phyloP scores from a whole-genome alignment of 306 rosid genomes.

The Fagus sylvatica region DNA sequence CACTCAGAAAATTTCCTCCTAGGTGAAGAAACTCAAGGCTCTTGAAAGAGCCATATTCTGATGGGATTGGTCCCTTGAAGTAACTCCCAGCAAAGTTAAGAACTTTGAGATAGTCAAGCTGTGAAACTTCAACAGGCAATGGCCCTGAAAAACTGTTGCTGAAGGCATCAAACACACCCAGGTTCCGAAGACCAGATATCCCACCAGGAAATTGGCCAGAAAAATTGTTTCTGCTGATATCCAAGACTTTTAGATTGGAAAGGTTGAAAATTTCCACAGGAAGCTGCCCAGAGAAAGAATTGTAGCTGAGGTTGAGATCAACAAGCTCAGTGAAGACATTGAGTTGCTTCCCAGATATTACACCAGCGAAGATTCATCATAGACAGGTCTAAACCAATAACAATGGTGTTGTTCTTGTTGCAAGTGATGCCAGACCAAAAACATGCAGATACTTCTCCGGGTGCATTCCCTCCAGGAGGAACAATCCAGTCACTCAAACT shows the following conservation, averaged over 20 bases:
- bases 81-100: slow-evolving; percentile 90
- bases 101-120: slow-evolving; percentile 52
- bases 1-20: slow-evolving; percentile 78
- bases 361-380: slow-evolving; percentile 64
- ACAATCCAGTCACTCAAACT: slow-evolving; percentile 69
- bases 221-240: slow-evolving; percentile 83
- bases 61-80: slow-evolving; percentile 83
- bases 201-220: slow-evolving; percentile 78
- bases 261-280: slow-evolving; percentile 70
- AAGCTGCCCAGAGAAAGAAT: slow-evolving; percentile 68
- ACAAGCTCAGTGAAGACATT: slow-evolving; percentile 54
- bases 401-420: slow-evolving; percentile 46
- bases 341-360: slow-evolving; percentile 63
- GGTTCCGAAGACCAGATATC: slow-evolving; percentile 44
- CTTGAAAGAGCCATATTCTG: slow-evolving; percentile 73
- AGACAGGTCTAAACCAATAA: slow-evolving; percentile 72
- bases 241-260: slow-evolving; percentile 59
- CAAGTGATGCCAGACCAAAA: slow-evolving; percentile 89
- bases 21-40: slow-evolving; percentile 82
- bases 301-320: slow-evolving; percentile 72
- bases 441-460: slow-evolving; percentile 60
- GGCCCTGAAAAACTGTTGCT: slow-evolving; percentile 87
- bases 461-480: slow-evolving; percentile 39
- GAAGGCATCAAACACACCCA: slow-evolving; percentile 72
- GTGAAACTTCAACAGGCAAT: slow-evolving; percentile 64